Percentiles rank a stretch among this genome's conserved stretches.
phyloP scores from a whole-genome alignment of 2,329 filamentous ascomycete species.

The Trichoderma breve region DNA sequence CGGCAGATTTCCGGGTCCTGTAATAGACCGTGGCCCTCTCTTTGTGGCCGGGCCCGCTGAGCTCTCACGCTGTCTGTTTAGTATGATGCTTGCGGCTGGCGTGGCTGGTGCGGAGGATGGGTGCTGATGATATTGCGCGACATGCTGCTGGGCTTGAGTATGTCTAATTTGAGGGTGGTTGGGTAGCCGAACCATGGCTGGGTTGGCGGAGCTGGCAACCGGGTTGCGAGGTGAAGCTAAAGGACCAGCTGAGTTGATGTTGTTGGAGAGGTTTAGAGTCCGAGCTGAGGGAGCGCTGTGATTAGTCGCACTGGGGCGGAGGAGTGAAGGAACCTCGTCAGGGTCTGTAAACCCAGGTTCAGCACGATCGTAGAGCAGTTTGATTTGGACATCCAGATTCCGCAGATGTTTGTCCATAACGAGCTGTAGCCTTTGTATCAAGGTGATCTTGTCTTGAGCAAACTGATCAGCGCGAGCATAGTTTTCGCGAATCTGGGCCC shows the following conservation, averaged over 20 bases:
- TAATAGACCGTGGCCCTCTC: conserved; percentile 49
- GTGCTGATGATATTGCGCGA: conserved; percentile 30
- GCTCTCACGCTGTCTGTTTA: conserved; percentile 56
- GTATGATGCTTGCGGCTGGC: conserved; percentile 59
- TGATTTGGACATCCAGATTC: conserved; percentile 62
- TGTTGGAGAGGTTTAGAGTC: conserved; percentile 44
- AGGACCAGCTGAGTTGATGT: conserved; percentile 29
- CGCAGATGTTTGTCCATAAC: conserved; percentile 62
- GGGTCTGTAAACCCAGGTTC: conserved; percentile 62
- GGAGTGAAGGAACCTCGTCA: conserved; percentile 61
- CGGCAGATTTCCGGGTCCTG: conserved; percentile 47
- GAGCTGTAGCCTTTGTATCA: conserved; percentile 62
- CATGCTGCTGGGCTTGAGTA: conserved; percentile 46
- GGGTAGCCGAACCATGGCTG: conserved; percentile 43
- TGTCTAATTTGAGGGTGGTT: conserved; percentile 48
- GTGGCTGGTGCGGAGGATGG: conserved; percentile 59
- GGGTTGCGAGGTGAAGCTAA: conserved; percentile 29
- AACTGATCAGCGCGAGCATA: conserved; percentile 68
- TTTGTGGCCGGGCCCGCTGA: conserved; percentile 61
- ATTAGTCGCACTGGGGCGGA: conserved; percentile 58
- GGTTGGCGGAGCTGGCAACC: conserved; percentile 37
- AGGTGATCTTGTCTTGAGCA: conserved; percentile 70
- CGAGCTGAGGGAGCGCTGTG: conserved; percentile 42
- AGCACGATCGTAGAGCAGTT: conserved; percentile 58
- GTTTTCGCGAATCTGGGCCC: conserved; percentile 64